These are phyloP conservation scores for Phoenix dactylifera DNA, from an alignment of 176 grass and related monocot species.

Conservation along the genomic window DNA sequence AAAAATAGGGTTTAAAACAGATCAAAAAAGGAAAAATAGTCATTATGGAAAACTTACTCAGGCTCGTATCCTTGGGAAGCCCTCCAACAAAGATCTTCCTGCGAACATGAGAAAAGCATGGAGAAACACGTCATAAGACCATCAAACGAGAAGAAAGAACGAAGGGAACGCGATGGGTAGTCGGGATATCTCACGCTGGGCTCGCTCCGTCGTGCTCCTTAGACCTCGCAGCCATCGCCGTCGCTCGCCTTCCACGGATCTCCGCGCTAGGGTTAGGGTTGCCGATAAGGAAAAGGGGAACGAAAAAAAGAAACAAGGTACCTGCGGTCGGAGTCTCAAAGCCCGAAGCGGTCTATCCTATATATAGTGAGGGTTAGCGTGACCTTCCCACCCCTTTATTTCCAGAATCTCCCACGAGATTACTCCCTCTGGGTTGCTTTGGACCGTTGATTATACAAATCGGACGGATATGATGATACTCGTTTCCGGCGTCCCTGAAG, in stretches of 20 bases:
- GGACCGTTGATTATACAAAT: too few species aligned
- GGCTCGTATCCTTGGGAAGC: constrained; percentile 63
- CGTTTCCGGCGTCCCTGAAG: too few species aligned
- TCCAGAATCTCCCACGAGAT: too few species aligned
- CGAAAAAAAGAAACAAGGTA: not conserved
- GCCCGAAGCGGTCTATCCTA: too few species aligned
- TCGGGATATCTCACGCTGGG: constrained; percentile 43
- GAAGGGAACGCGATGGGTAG: not conserved
- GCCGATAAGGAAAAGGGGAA: not conserved
- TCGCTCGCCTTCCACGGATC: not conserved
- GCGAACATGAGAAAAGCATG: not conserved
- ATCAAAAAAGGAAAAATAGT: not conserved
- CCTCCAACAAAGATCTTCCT: constrained; percentile 93
- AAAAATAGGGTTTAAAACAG: not conserved
- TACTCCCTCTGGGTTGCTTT: too few species aligned
- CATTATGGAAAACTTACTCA: constrained; percentile 26
- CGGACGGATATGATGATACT: too few species aligned
- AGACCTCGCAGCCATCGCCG: constrained; percentile 43
- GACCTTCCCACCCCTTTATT: too few species aligned
- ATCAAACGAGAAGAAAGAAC: not conserved
- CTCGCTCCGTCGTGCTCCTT: constrained; percentile 71
- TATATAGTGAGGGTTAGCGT: too few species aligned
- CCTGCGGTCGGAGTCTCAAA: too few species aligned
- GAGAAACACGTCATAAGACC: constrained; percentile 6
- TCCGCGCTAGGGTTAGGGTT: constrained; percentile 21